Evolutionary conservation across 1,139 yeast species (phyloP).

Genomic region (Candida neerlandica): DNA sequence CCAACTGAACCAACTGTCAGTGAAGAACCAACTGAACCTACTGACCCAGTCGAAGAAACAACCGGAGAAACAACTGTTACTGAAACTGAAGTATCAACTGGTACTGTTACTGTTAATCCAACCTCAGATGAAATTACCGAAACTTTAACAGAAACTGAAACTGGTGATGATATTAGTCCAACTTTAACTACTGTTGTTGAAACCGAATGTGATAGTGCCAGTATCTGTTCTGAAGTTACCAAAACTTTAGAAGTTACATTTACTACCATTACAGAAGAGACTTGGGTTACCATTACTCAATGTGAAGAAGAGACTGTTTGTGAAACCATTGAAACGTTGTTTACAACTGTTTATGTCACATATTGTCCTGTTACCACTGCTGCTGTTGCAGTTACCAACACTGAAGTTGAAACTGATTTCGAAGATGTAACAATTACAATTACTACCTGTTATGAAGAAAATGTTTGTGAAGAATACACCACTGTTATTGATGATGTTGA

Average conservation of each 20-base stretch:
- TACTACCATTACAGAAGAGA: constrained; percentile 11
- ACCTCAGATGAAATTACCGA: constrained; percentile 1
- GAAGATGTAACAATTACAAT: constrained; percentile 13
- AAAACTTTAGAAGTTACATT: constrained; percentile 3
- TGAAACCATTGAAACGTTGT: constrained; percentile 7
- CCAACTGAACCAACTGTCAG: constrained; percentile 6
- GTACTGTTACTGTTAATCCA: constrained; percentile 1
- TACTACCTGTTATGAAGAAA: constrained; percentile 11
- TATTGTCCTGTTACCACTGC: constrained; percentile 13
- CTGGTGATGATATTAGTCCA: not conserved
- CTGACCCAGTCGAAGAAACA: constrained; percentile 4
- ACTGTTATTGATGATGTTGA: constrained; percentile 8
- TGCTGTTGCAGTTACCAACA: constrained; percentile 9
- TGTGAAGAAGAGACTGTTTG: constrained; percentile 13
- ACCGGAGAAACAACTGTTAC: constrained; percentile 5
- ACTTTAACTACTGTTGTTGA: constrained; percentile 2
- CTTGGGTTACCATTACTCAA: constrained; percentile 13
- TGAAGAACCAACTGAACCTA: constrained; percentile 8
- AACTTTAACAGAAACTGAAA: constrained; percentile 5
- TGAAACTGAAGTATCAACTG: constrained; percentile 3
- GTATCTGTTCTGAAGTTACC: constrained; percentile 7
- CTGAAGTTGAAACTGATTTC: constrained; percentile 9
- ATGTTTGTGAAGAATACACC: constrained; percentile 11
- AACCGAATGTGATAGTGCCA: not conserved
- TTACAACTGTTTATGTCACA: constrained; percentile 14